Conservation (phyloP, 176 grass and related monocot species). For the Urochloa ruziziensis region DNA sequence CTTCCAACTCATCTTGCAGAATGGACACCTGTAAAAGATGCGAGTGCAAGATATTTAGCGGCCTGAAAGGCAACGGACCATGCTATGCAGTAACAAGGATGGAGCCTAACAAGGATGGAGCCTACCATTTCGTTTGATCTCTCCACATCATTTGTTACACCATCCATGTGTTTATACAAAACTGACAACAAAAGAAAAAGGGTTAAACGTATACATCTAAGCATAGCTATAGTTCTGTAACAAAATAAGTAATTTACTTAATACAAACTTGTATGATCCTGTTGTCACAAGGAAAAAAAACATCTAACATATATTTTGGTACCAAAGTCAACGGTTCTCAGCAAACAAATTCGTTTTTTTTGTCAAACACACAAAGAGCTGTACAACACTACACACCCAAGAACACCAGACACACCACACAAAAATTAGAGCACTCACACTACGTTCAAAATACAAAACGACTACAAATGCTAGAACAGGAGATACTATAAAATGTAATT, state of each 20-base stretch:
- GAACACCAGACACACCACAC: too few species aligned
- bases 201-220: too few species aligned
- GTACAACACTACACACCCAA: too few species aligned
- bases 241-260: neutral
- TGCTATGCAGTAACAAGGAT: neutral
- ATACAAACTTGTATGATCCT: neutral
- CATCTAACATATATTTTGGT: too few species aligned
- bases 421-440: too few species aligned
- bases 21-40: slow-evolving; percentile 56
- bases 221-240: neutral
- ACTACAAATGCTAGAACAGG: too few species aligned
- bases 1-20: slow-evolving; percentile 75
- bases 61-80: neutral
- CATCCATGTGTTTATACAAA: slow-evolving; percentile 92
- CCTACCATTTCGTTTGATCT: slow-evolving; percentile 98
- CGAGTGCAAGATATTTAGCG: neutral
- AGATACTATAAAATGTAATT: too few species aligned
- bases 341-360: neutral
- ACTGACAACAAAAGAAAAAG: slow-evolving; percentile 47
- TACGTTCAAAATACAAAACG: too few species aligned
- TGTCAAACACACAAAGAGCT: too few species aligned
- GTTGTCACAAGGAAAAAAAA: too few species aligned
- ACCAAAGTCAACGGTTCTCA: neutral
- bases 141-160: slow-evolving; percentile 80
- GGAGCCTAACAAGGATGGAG: neutral